These are phyloP conservation scores for Xylariaceae sp. DNA, from an alignment of 2,329 filamentous ascomycete species.

Conservation along the genomic window DNA sequence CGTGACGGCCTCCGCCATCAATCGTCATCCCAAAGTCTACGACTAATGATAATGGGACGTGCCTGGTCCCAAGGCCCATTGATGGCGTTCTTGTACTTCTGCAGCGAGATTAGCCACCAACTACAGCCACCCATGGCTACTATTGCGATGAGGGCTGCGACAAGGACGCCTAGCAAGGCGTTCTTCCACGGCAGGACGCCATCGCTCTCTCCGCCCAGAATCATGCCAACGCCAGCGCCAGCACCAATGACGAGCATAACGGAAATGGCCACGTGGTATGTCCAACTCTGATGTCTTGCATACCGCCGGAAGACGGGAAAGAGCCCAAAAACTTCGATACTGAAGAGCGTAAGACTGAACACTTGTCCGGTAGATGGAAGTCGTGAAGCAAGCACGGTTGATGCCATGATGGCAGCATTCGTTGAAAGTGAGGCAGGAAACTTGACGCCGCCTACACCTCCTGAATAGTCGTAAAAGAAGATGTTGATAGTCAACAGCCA, in stretches of 20 bases:
- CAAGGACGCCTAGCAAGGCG: conserved; percentile 64
- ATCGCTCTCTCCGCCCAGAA: conserved; percentile 43
- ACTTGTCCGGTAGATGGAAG: conserved; percentile 88
- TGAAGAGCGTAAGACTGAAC: conserved; percentile 91
- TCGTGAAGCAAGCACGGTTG: conserved; percentile 84
- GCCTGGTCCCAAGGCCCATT: conserved; percentile 97
- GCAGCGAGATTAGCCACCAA: conserved; percentile 95
- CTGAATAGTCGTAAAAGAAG: conserved; percentile 95
- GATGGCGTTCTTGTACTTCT: conserved; percentile 99
- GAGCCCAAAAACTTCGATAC: conserved; percentile 92
- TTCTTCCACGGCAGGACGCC: conserved; percentile 48
- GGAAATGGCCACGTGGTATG: conserved; percentile 73
- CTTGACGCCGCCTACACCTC: conserved; percentile 54
- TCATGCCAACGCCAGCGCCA: conserved; percentile 67
- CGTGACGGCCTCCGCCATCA: conserved; percentile 16
- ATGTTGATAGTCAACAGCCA: conserved; percentile 94
- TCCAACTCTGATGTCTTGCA: conserved; percentile 74
- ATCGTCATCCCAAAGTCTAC: conserved; percentile 50
- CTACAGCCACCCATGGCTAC: conserved; percentile 87
- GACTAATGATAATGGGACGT: conserved; percentile 73
- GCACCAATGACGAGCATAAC: conserved; percentile 71
- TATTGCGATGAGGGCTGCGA: conserved; percentile 69
- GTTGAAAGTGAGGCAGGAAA: conserved; percentile 77
- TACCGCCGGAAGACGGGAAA: conserved; percentile 97
- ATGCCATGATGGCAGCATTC: conserved; percentile 94